Conservation (phyloP, 169 alveolate genomes). For the Eimeria zaria region DNA sequence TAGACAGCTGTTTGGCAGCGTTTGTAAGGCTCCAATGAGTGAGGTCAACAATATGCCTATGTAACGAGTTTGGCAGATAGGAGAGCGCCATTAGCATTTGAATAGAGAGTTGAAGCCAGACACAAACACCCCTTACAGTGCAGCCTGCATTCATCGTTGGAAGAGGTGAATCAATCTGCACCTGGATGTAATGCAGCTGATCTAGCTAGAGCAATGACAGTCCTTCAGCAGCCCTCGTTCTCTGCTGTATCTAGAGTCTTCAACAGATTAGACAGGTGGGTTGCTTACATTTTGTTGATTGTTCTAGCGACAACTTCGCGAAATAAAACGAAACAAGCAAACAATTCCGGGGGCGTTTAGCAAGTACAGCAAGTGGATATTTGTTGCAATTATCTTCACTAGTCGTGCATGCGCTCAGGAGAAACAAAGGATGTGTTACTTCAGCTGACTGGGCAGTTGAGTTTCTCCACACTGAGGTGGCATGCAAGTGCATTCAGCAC, state of each 20-base stretch:
- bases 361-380: background rate
- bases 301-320: background rate
- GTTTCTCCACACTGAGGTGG: slow-evolving; percentile 74
- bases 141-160: background rate
- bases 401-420: background rate
- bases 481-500: slow-evolving; percentile 34
- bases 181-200: slow-evolving; percentile 41
- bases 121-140: background rate
- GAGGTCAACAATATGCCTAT: slow-evolving; percentile 1
- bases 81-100: background rate
- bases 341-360: background rate
- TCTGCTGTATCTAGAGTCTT: slow-evolving; percentile 49
- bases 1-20: slow-evolving; percentile 38
- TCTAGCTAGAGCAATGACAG: slow-evolving; percentile 63
- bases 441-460: slow-evolving; percentile 77
- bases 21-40: slow-evolving; percentile 36
- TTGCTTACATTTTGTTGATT: background rate
- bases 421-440: slow-evolving; percentile 31
- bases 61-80: background rate
- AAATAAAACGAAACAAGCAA: background rate
- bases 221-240: slow-evolving; percentile 67
- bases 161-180: background rate
- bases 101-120: background rate
- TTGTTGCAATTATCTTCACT: background rate
- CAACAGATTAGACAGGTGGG: slow-evolving; percentile 60